These are phyloP conservation scores for Coemansia sp. DNA, from an alignment of 192 early-diverging fungal species.

Conservation along the genomic window DNA sequence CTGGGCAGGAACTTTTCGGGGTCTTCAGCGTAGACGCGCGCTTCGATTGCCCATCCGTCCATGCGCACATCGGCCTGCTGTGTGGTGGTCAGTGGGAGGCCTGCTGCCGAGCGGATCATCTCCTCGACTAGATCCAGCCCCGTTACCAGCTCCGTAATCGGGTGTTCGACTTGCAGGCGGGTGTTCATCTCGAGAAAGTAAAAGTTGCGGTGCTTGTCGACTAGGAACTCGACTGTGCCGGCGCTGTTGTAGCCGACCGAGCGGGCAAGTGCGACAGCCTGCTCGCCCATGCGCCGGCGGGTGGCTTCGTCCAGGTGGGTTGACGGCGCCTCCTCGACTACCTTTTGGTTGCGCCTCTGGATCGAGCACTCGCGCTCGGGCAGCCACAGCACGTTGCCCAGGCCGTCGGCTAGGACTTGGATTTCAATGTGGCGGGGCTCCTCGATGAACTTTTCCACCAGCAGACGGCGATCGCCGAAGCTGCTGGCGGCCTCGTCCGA, in stretches of 20 bases:
- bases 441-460: constrained; percentile 92
- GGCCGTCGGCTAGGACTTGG: constrained; percentile 69
- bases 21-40: constrained; percentile 96
- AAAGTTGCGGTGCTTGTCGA: constrained; percentile 72
- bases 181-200: constrained; percentile 87
- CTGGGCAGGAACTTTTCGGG: constrained; percentile 92
- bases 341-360: constrained; percentile 81
- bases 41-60: constrained; percentile 93
- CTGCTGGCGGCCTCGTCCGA: constrained; percentile 76
- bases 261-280: constrained; percentile 73
- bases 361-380: constrained; percentile 91
- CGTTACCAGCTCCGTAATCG: constrained; percentile 78
- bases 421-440: constrained; percentile 80
- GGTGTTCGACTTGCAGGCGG: constrained; percentile 79
- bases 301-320: constrained; percentile 65
- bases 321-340: constrained; percentile 85
- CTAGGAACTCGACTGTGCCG: constrained; percentile 77
- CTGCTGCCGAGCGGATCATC: constrained; percentile 92
- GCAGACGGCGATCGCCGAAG: constrained; percentile 87
- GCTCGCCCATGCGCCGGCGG: constrained; percentile 73
- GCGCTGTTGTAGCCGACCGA: constrained; percentile 76
- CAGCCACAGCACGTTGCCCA: constrained; percentile 77
- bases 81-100: constrained; percentile 66
- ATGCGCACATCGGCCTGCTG: constrained; percentile 75
- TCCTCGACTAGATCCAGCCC: constrained; percentile 92